These are phyloP conservation scores for Boletus vermiculosoides DNA, from an alignment of 768 basidiomycete species.

Conservation along the genomic window DNA sequence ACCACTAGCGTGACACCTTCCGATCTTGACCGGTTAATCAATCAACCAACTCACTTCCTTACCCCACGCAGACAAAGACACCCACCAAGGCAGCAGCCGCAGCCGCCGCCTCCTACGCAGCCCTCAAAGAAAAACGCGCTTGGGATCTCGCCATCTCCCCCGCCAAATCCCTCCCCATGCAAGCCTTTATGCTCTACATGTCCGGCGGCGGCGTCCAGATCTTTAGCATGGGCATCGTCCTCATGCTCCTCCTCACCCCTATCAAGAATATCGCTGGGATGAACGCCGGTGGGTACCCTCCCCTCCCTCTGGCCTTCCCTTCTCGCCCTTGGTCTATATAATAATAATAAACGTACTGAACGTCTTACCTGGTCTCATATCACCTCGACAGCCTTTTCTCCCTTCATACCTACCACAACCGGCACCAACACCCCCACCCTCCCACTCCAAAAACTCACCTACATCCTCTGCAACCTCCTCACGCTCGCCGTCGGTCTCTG, in stretches of 20 bases:
- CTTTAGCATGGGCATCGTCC: constrained; percentile 95
- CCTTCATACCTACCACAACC: constrained; percentile 51
- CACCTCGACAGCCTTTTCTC: constrained; percentile 60
- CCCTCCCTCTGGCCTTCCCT: too few relatives aligned
- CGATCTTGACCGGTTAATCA: background rate
- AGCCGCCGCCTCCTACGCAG: constrained; percentile 52
- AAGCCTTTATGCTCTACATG: constrained; percentile 98
- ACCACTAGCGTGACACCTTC: background rate
- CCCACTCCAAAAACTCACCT: constrained; percentile 67
- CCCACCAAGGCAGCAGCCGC: constrained; percentile 35
- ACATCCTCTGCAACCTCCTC: constrained; percentile 67
- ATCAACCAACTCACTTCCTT: background rate
- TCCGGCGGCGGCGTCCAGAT: constrained; percentile 94
- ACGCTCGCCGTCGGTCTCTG: constrained; percentile 85
- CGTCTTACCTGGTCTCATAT: background rate
- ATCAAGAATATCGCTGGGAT: constrained; percentile 82
- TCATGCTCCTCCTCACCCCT: constrained; percentile 86
- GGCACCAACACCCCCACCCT: constrained; percentile 38
- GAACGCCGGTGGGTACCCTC: constrained; percentile 61
- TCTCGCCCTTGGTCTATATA: too few relatives aligned
- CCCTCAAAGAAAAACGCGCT: constrained; percentile 73
- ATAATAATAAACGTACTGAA: too few relatives aligned
- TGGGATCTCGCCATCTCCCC: constrained; percentile 85
- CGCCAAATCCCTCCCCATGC: constrained; percentile 92
- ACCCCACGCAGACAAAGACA: constrained; percentile 42